Conservation (phyloP, 2,329 filamentous ascomycete genomes). For the Penicillium glabrum region DNA sequence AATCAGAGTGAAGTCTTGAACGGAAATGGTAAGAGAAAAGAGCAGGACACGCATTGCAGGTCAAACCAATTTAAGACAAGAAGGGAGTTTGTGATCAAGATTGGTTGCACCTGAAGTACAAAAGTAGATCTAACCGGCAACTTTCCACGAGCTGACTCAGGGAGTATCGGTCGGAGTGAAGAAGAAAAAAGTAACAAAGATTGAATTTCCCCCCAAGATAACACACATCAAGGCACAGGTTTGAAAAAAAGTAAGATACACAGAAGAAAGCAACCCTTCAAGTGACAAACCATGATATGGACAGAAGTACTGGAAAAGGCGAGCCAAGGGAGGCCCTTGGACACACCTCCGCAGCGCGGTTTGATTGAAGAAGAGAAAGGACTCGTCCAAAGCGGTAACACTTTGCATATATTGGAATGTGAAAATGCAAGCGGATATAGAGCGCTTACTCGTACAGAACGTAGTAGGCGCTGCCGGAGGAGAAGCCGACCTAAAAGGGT, state of each 20-base stretch:
- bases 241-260: conserved; percentile 37
- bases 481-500: conserved; percentile 46
- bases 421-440: conserved; percentile 1
- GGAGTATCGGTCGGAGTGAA: not conserved
- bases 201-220: conserved; percentile 24
- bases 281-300: conserved; percentile 32
- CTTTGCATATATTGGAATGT: conserved; percentile 6
- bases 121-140: conserved; percentile 5
- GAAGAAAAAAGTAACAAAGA: conserved; percentile 25
- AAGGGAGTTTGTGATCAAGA: not conserved
- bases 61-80: not conserved
- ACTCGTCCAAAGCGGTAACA: conserved; percentile 13
- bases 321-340: conserved; percentile 11
- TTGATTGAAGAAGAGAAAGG: conserved; percentile 1
- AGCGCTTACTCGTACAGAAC: conserved; percentile 39
- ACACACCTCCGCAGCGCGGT: not conserved
- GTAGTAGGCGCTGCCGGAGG: conserved; percentile 52
- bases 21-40: not conserved
- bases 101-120: conserved; percentile 11
- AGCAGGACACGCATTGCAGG: not conserved
- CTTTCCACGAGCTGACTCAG: not conserved
- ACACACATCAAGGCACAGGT: conserved; percentile 20
- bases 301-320: conserved; percentile 15
- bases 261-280: conserved; percentile 32
- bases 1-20: not conserved